Base-by-base conservation (phyloP, 345 rosid genomes). In the Citrus trifoliata region DNA sequence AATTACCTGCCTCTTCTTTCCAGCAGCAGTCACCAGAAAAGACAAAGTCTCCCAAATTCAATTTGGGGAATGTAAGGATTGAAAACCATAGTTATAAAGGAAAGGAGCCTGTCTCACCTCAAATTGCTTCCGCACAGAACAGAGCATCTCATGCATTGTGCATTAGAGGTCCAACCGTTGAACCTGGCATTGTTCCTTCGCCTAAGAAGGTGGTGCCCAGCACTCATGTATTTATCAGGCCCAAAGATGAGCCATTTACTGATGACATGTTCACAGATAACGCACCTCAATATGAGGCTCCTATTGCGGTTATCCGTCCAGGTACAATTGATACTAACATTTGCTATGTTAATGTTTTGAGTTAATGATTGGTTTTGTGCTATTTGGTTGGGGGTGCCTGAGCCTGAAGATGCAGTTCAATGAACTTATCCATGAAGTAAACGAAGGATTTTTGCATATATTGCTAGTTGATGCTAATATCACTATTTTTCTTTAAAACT, bases 201-300 rank as follows among this genome's bases (percentile, higher is more conserved):
- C 74, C 77, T 42, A 78, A 82, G 63, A 82, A 69, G 37, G 7
- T 16, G 58, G 75, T 74, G 37, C 68, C 75, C 71, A 77, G 62
- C 72, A 59, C 67, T 53, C 64, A 6, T 55, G 67, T 80, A 32
- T 60, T 81, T 58, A 85, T 88, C 38, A 79, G 27, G 51, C 90
- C 90, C n/a, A 89, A 89, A 81, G 89, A 87, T 56, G 97, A 90
- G 83, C 91, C 92, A 1, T 80, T 61, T 73, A 79, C 86, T 56
- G 93, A 86, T 71, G 90, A 85, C 22, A 75, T 82, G 75, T 68
- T 67, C 68, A 71, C 84, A 51, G 89, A 83, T 74, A 87, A 86
- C 7, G 59, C 79, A 71, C 84, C 78, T 9, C 75, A 68, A 40
- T 74, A 79, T 74, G 88, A 85, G 77, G 78, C 74, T 83, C 94